Evolutionary conservation across 495 filamentous ascomycete species (phyloP), one percentile per base, ranked within the genome.

Genomic region (Halenospora varia): DNA sequence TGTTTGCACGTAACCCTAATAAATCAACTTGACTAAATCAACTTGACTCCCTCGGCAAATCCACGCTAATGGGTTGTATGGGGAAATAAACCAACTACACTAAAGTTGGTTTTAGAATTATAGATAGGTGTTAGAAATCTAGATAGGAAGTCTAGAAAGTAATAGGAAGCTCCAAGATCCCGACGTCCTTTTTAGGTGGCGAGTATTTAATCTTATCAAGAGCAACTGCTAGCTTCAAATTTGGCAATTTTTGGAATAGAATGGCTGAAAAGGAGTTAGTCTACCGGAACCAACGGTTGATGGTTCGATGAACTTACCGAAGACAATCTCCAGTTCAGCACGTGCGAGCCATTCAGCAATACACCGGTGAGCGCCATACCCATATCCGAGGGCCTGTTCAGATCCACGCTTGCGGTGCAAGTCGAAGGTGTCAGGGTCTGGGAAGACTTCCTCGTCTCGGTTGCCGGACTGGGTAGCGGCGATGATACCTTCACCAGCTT

Each of bases 401-500:
- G 55, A 46, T 19, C 65, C 63, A 63, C 67, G 69, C 60, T 63
- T 62, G 10, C 73, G 69, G 42, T 68, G 62, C 66, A 77, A 71
- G 54, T 77, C 63, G 52, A 79, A 79, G 25, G 22, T 59, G 48
- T 75, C 69, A 0, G 76, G 65, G 19, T 74, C 48, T 9, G 62
- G 52, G 24, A 74, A 77, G 3, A 75, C 62, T 2, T 74, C 71
- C 47, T 76, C 74, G 63, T 77, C 75, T 11, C 76, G 66, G 61
- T 75, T 74, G 8, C 71, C 76, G 15, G 74, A 77, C 65, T 70
- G 65, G 25, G 74, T 77, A 3, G 75, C 71, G 2, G 72, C 71
- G 39, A 78, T 76, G 48, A 78, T 72, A 53, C 75, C 76, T 49
- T 77, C 68, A 1, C 66, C 64, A 0, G 69, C 68, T 39, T 70